Evolutionary conservation across 768 basidiomycete genomes (phyloP).

Genomic region (Auriscalpium orientale): DNA sequence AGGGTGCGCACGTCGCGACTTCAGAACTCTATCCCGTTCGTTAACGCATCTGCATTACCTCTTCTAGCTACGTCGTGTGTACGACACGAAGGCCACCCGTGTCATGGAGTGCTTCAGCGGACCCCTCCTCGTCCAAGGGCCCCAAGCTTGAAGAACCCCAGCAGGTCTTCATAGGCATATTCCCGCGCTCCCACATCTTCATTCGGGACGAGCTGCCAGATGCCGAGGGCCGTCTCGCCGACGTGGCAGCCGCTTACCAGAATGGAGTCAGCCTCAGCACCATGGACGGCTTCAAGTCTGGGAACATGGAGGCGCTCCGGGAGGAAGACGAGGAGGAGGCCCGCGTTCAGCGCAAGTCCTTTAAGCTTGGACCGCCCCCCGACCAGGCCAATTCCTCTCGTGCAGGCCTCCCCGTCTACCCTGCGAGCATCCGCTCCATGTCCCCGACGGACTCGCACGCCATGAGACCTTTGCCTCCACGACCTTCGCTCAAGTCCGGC

Average conservation of each 20-base stretch:
- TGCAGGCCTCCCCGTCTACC: conserved; percentile 64
- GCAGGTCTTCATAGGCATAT: conserved; percentile 91
- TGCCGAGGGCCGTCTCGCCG: conserved; percentile 78
- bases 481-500: conserved; percentile 90
- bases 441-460: conserved; percentile 62
- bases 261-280: conserved; percentile 25
- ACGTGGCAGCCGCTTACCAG: conserved; percentile 52
- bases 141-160: conserved; percentile 69
- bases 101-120: conserved; percentile 51
- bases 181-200: conserved; percentile 84
- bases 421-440: conserved; percentile 56
- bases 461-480: conserved; percentile 72
- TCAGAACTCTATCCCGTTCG: conserved; percentile 2
- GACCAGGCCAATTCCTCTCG: conserved; percentile 70
- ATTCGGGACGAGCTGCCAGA: conserved; percentile 82
- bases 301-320: conserved; percentile 44
- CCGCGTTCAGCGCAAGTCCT: conserved; percentile 43
- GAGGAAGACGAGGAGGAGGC: conserved; percentile 63
- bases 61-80: conserved; percentile 73
- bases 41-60: conserved; percentile 1
- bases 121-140: conserved; percentile 46
- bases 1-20: conserved; percentile 53
- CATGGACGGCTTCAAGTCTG: conserved; percentile 39
- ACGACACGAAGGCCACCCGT: conserved; percentile 69
- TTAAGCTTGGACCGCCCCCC: conserved; percentile 65